Base-by-base conservation (phyloP, 176 grass and related monocot genomes). In the Oryza officinalis region DNA sequence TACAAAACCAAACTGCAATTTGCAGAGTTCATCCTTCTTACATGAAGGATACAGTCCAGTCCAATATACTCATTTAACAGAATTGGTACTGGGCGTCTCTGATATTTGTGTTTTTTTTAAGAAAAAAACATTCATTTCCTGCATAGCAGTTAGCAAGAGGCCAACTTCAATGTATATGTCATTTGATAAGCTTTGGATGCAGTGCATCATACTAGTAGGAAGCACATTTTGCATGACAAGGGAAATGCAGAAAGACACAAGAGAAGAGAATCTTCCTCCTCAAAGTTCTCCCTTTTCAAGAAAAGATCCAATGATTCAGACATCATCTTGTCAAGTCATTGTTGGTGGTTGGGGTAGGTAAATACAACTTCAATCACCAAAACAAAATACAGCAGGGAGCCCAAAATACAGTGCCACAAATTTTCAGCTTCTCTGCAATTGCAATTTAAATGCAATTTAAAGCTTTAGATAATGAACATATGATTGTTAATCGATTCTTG, bases 171-270 rank as follows among this genome's bases (percentile, higher is more conserved):
- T 32, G 22, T 2, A 38, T 71, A 41, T 70, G 66, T n/a, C 28
- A 71, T 20, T 50, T 82, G 65, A 65, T 52, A 54, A 72, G 33
- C 31, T 45, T 47, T 68, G 77, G 54, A 68, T 74, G 69, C 59
- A 52, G 41, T 44, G 77, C 32, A 15, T 54, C 5, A n/a, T 46
- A 44, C 44, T 33, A 57, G 72, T 69, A 80, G 4, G 45, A 59
- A 80, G 15, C 14, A 74, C 69, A 75, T 18, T 80, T 66, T 37
- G 20, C 77, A 84, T 84, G 87, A 74, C 60, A 80, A 74, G 9
- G 15, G 76, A 41, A 28, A 30, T 50, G 60, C 64, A 45, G 71
- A 38, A 40, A 65, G 33, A 75, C 50, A 80, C 76, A 75, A 69
- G 63, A 46, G 8, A n/a, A 38, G 37, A 63, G 65, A 87, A 57